These are phyloP conservation scores for Ehretia macrophylla DNA, from an alignment of 257 asterid species.

Conservation along the genomic window DNA sequence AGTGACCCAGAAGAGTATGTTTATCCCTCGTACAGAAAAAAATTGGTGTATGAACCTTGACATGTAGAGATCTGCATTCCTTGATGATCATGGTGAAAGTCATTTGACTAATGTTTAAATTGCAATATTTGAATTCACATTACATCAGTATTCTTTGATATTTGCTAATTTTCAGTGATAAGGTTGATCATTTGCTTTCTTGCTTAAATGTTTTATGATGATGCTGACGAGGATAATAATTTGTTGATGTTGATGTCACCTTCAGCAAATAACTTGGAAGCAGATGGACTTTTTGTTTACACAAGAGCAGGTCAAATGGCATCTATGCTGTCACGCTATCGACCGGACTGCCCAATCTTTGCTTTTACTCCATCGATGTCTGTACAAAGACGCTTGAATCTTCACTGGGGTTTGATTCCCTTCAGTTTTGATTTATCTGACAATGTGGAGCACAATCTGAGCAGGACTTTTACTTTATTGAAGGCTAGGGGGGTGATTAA, in stretches of 20 bases:
- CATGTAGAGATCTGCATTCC: too few species aligned
- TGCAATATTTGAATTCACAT: too few species aligned
- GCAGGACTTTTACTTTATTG: background rate
- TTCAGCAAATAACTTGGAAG: background rate
- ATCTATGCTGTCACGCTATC: background rate
- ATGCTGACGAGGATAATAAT: too few species aligned
- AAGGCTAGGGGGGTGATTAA: background rate
- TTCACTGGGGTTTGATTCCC: background rate
- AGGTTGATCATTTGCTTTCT: too few species aligned
- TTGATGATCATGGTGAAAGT: too few species aligned
- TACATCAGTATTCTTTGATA: too few species aligned
- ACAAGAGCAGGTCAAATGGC: conserved; percentile 3
- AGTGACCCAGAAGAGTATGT: too few species aligned
- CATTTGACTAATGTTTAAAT: too few species aligned
- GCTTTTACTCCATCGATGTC: background rate
- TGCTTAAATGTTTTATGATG: too few species aligned
- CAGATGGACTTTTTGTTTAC: conserved; percentile 1
- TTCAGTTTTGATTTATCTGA: background rate
- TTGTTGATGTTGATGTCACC: background rate
- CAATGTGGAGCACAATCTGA: background rate
- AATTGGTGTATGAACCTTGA: too few species aligned
- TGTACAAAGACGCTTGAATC: background rate
- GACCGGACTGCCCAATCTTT: conserved; percentile 3
- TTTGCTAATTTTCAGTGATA: too few species aligned
- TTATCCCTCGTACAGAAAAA: too few species aligned